phyloP scores from a whole-genome alignment of 345 rosid genomes.

The Brassica nigra region DNA sequence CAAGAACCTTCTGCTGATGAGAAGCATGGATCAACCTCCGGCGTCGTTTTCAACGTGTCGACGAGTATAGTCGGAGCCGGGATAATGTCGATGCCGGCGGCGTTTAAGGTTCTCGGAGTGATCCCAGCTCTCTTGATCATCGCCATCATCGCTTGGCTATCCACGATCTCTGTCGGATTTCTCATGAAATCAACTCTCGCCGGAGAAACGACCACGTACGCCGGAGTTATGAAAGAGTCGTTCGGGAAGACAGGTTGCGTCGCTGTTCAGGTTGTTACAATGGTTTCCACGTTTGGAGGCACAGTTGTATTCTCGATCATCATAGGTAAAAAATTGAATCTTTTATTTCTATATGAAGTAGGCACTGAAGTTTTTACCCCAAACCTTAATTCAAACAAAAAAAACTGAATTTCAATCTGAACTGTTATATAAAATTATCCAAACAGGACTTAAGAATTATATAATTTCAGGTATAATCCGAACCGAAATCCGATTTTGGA shows the following conservation, averaged over 20 bases:
- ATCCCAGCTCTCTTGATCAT: constrained; percentile 71
- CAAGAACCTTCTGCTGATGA: constrained; percentile 11
- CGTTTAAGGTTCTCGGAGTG: constrained; percentile 80
- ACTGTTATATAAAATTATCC: too few species aligned
- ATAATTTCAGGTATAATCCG: neutral
- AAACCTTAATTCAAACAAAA: too few species aligned
- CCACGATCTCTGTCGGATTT: constrained; percentile 65
- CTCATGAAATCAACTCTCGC: constrained; percentile 67
- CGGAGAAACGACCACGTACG: constrained; percentile 62
- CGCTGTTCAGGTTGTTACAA: constrained; percentile 63
- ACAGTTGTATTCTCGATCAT: constrained; percentile 64
- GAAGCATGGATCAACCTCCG: constrained; percentile 50
- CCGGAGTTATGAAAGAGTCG: constrained; percentile 85
- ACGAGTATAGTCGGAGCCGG: constrained; percentile 88
- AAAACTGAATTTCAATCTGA: too few species aligned
- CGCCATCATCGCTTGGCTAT: constrained; percentile 61
- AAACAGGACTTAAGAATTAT: neutral
- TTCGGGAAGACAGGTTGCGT: constrained; percentile 71
- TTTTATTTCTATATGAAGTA: neutral
- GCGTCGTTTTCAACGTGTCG: constrained; percentile 86
- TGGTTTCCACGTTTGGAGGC: constrained; percentile 82
- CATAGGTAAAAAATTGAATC: constrained; percentile 44
- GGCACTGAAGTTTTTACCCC: neutral
- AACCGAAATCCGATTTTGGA: too few species aligned
- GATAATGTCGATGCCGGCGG: constrained; percentile 93